Base-by-base conservation (phyloP, 176 grass and related monocot genomes). In the Avena atlantica region DNA sequence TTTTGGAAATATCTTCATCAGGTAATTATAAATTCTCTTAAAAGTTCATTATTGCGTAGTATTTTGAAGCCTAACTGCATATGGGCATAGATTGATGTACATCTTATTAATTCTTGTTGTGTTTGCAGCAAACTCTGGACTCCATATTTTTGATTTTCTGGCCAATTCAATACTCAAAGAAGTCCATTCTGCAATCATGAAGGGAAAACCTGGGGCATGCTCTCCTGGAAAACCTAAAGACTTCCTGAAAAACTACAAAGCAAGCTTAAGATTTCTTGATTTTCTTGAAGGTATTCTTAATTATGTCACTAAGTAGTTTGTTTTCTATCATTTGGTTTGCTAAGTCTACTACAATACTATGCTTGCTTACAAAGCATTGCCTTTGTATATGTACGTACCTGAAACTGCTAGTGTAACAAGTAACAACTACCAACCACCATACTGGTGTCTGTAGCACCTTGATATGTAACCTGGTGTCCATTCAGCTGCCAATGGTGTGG, bases 111-210 rank as follows among this genome's bases (percentile, higher is more conserved):
- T 40, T 84, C 36, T 85, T 20, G 25, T 68, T 12, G 73, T 21
- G 63, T 91, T 91, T 91, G 71, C 91, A 99, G 97, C 81, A 87
- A 99, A 99, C 86, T 99, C 97, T 71, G 97, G 94, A 71, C 89
- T 99, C 67, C 97, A 99, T 93, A 89, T 99, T 88, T 99, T 99
- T 93, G 83, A 96, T 89, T 99, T 99, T 89, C 83, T 99, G 80
- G 94, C 92, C 29, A 99, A 99, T 92, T 96, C 97, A 62, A 93
- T 99, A 87, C 83, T 99, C 63, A 99, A 96, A 82, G 97, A 99
- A 89, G 92, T 96, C 8, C 83, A 96, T 82, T 87, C 91, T 83
- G 90, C 92, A 34, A 94, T 99, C 77, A 88, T 96, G 71, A 99
- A 96, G 75, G 92, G 92, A 74, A 99, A 96, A 79, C 92, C 97